Base-by-base conservation (phyloP, 345 rosid genomes). In the Mercurialis annua region DNA sequence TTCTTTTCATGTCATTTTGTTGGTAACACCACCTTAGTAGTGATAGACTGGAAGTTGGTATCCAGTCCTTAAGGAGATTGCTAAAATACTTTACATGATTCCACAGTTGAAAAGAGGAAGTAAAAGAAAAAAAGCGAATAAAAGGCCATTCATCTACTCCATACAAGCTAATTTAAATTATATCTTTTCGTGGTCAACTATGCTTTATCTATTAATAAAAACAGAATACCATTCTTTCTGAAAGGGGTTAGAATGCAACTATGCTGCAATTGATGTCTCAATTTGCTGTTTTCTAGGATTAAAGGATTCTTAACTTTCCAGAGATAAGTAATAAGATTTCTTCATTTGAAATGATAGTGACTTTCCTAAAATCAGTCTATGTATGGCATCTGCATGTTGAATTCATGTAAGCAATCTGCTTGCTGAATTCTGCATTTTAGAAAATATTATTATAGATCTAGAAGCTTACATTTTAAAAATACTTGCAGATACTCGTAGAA, bases 401-500 rank as follows among this genome's bases (percentile, higher is more conserved):
- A n/a, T n/a, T n/a, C n/a, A n/a, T n/a, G n/a, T n/a, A n/a, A n/a
- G n/a, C n/a, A n/a, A n/a, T n/a, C n/a, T n/a, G n/a, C n/a, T n/a
- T 26, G 50, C 36, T 67, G 56, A 38, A 40, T 44, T 70, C 18
- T 53, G 26, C 38, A 31, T 57, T 31, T 52, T n/a, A 34, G 46
- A 17, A 18, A 42, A 42, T n/a, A n/a, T n/a, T n/a, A n/a, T n/a
- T n/a, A n/a, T n/a, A n/a, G n/a, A n/a, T n/a, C 36, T 2, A 27
- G 15, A 50, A 29, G 5, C 43, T 53, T 50, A 50, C 26, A 62
- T 48, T 23, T 17, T 43, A 44, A 21, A 23, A 5, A 20, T 42
- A 18, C 61, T 52, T 79, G 67, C 77, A 93, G 97, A 66, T 79
- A 73, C 53, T 49, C 64, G 78, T 73, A 54, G 80, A 72, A 65